A percentile compares a stretch with the other conserved stretches of the same genome.
Conservation (phyloP, 352 stramenopile genomes). For the Plasmopara halstedii region DNA sequence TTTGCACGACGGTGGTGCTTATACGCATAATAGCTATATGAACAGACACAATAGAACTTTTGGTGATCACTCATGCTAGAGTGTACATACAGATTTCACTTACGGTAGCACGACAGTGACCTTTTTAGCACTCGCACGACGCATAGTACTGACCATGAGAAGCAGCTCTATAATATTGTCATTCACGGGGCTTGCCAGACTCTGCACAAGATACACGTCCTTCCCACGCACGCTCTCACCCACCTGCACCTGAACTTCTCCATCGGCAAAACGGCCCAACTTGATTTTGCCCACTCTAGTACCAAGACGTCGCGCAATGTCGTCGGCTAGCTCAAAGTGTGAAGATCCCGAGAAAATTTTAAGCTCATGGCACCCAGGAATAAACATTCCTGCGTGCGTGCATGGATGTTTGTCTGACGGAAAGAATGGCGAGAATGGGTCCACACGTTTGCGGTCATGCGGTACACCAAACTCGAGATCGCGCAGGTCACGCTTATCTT, state of each 20-base stretch:
- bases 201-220: constrained; percentile 94
- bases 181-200: constrained; percentile 87
- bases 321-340: constrained; percentile 85
- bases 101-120: constrained; percentile 92
- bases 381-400: constrained; percentile 88
- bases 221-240: constrained; percentile 89
- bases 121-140: constrained; percentile 89
- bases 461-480: constrained; percentile 83
- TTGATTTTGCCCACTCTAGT: constrained; percentile 85
- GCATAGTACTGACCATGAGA: constrained; percentile 92
- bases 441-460: constrained; percentile 81
- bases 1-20: constrained; percentile 87
- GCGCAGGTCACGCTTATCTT: constrained; percentile 73
- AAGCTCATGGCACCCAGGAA: constrained; percentile 88
- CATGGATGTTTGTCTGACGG: constrained; percentile 87
- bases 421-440: constrained; percentile 85
- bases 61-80: background rate
- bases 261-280: constrained; percentile 87
- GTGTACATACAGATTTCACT: constrained; percentile 10
- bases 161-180: constrained; percentile 94
- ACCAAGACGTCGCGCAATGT: constrained; percentile 83
- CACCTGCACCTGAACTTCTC: constrained; percentile 90
- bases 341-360: constrained; percentile 91
- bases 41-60: constrained; percentile 1
- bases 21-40: constrained; percentile 84